Base-by-base conservation (phyloP, 345 rosid genomes). In the Citrus medica region DNA sequence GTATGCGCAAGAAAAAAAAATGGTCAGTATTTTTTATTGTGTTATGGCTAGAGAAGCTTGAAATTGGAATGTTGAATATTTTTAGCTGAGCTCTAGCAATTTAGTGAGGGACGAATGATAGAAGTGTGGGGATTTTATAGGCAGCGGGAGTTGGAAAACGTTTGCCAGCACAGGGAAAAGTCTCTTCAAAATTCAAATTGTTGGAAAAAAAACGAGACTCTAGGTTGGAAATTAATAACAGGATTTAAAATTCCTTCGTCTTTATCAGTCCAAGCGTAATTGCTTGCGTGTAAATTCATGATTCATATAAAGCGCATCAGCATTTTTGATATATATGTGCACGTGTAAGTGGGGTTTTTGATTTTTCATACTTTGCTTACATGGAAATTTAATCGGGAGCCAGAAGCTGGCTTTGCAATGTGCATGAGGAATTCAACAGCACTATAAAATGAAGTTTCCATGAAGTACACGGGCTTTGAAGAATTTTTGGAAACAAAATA, bases 101-200 rank as follows among this genome's bases (percentile, higher is more conserved):
- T 46, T 46, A 46, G 51, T 46, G 51, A 13, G 17, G 5, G 17
- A 46, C 13, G 14, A 32, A 25, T 9, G 21, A 46, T 21, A 2
- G 4, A 21, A 4, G 62, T 9, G 3, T 9, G 13, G 3, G 76
- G 21, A 78, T 82, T 82, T 69, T 82, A 75, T 75, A 74, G 73
- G 28, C 27, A 76, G 51, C 16, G 9, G 61, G 38, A 1, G 3
- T 2, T 14, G 40, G 16, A 6, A 10, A 8, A 62, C 0, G 13
- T 1, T 6, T 58, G 22, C 22, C 21, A 77, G 2, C 9, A 28
- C 46, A 14, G 2, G 35, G 62, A 42, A 77, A 77, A 59, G 59
- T 69, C 68, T 1, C 13, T 22, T 61, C 40, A 40, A 42, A 74
- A 8, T 14, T 74, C 46, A 64, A 75, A 12, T 28, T 0, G 4